Base-by-base conservation (phyloP, 352 stramenopile genomes). In the Globisporangium takayamanum region DNA sequence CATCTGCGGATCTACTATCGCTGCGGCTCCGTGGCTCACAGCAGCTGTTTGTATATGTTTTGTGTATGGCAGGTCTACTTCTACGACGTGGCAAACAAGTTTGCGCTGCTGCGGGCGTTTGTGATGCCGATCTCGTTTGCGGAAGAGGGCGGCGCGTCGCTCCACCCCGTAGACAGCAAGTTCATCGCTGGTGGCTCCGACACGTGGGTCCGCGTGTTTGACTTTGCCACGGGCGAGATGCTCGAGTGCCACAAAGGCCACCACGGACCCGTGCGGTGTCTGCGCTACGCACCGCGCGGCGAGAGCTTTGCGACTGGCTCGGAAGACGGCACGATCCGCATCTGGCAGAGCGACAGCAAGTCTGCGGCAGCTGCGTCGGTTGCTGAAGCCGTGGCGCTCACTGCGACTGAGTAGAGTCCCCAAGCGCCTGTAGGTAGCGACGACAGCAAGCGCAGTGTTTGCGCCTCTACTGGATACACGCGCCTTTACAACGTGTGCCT, bases 281-380 rank as follows among this genome's bases (percentile, higher is more conserved):
- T 99, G 63, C 87, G 96, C 45, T 99, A 98, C 82, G 72, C 85
- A 25, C 96, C 97, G 6, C 82, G 72, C 59, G 97, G 96, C 28
- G 84, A 94, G 60, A 95, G 80, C 25, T 98, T 98, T 72, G 96
- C 95, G 5, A 98, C 94, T 14, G 97, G 96, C 22, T 98, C 88
- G 4, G 96, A 99, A 69, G 97, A 99, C 76, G 97, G 96, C 53
- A 99, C 96, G 46, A 98, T 99, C 76, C 92, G 96, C 63, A 89
- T 99, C 57, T 99, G 96, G 96, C 85, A 92, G 60, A 92, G 70
- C 50, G 82, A 92, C 61, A 85, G 71, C 36, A 72, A 72, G 53
- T 89, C 79, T 16, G 73, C 78, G 4, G 77, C 77, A 16, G 80
- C 82, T 1, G 78, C 79, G 36, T 89, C 82, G 8, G 67, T 92